Conservation (phyloP, 306 rosid species). For the Ceratonia siliqua region DNA sequence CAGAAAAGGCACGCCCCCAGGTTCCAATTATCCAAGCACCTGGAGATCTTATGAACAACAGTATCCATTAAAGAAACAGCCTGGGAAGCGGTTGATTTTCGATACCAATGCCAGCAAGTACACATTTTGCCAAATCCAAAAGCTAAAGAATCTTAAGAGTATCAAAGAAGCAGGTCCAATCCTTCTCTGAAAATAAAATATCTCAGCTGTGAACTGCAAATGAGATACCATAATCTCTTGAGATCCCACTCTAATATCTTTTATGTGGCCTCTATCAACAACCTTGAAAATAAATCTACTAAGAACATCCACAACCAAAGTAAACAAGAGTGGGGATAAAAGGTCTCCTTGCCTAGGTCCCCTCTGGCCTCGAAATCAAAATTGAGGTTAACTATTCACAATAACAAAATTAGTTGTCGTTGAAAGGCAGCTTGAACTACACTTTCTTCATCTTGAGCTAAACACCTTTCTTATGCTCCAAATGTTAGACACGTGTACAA, state of each 20-base stretch:
- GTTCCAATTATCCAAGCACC: too few species aligned
- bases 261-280: neutral
- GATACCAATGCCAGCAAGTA: too few species aligned
- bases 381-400: neutral
- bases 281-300: neutral
- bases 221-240: too few species aligned
- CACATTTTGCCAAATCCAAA: too few species aligned
- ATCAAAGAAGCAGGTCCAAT: too few species aligned
- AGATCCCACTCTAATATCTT: neutral
- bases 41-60: too few species aligned
- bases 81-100: too few species aligned
- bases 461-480: neutral
- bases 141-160: too few species aligned
- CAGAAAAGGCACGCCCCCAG: too few species aligned
- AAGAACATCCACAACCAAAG: neutral
- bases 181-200: too few species aligned
- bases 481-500: neutral
- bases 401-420: neutral
- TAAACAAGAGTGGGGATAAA: neutral
- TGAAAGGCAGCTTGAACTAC: neutral
- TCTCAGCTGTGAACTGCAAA: too few species aligned
- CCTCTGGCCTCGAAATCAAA: neutral
- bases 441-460: neutral
- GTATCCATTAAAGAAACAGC: too few species aligned
- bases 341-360: neutral